Percentiles rank a stretch among this genome's conserved stretches.
phyloP scores from a whole-genome alignment of 116 monocot genomes.

The Cymodocea nodosa region DNA sequence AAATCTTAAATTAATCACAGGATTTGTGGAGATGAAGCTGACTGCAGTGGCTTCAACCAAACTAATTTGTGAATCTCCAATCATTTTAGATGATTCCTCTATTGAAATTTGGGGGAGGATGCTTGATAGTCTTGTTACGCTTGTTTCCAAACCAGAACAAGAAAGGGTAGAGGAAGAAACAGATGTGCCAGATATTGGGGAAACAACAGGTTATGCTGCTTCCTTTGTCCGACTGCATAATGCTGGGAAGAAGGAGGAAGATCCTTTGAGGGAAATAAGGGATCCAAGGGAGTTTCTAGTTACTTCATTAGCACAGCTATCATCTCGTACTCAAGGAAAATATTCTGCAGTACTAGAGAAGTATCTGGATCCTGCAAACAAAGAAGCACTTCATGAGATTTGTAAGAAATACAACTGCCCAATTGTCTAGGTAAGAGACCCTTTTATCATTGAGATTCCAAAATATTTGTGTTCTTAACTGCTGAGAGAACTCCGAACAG shows the following conservation, averaged over 20 bases:
- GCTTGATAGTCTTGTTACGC: constrained; percentile 55
- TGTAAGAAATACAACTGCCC: constrained; percentile 55
- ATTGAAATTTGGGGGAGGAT: constrained; percentile 64
- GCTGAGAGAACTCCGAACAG: too few relatives aligned
- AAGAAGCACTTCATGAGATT: constrained; percentile 51
- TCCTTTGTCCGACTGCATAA: constrained; percentile 77
- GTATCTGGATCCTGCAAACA: constrained; percentile 52
- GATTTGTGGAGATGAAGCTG: constrained; percentile 68
- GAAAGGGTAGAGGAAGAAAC: constrained; percentile 35
- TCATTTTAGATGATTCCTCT: constrained; percentile 47
- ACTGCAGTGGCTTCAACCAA: constrained; percentile 80
- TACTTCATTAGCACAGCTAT: constrained; percentile 53
- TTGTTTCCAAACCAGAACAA: constrained; percentile 53
- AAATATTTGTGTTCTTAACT: too few relatives aligned
- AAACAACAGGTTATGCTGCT: constrained; percentile 48
- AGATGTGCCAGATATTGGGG: constrained; percentile 44
- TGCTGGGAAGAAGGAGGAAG: constrained; percentile 91
- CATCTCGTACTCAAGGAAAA: constrained; percentile 51
- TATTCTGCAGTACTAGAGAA: constrained; percentile 51
- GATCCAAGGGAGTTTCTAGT: constrained; percentile 82
- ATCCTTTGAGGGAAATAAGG: constrained; percentile 68
- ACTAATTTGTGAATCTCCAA: constrained; percentile 67
- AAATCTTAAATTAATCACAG: constrained; percentile 61
- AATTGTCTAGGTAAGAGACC: constrained; percentile 53
- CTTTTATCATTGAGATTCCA: too few relatives aligned